Evolutionary conservation across 495 filamentous ascomycete species (phyloP), one percentile per base, ranked within the genome.

Genomic region (Penicillium coffeae): DNA sequence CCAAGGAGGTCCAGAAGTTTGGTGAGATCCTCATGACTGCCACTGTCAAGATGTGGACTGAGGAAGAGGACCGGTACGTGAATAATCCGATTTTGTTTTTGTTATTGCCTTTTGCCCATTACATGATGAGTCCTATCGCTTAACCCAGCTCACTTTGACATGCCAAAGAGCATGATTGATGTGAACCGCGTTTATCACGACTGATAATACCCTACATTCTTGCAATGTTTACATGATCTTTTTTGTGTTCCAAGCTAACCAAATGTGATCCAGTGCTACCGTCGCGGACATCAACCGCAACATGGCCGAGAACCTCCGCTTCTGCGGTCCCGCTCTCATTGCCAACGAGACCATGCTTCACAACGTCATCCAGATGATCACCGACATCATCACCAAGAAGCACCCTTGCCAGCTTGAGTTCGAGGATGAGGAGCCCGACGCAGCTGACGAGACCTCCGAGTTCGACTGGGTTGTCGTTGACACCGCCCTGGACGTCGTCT

Each of bases 101-200:
- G 32, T 38, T 52, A 57, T 38, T 51, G 47, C 37, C 38, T 42
- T 38, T 34, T 62, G 30, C 40, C 21, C 20, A 30, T 65, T 60
- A 56, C 66, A 90, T 92, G 90, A 97, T 95, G 89, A 95, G 51
- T 71, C 69, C 70, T 69, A 69, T 82, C 88, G 89, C 88, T 93
- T 89, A 86, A 91, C 92, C 90, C 90, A 96, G 90, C 90, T 96
- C 92, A 96, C 92, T 95, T 86, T 86, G 85, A 97, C 81, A 82
- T 87, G 74, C 74, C 59, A 69, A 77, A 78, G 72, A 62, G 72
- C 82, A 87, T 79, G 81, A 72, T 80, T 96, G 91, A 85, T 90
- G 90, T 78, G 82, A 93, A 95, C 73, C 51, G 73, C 89, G 88
- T 88, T 80, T 75, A 79, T 85, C 45, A 60, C 65, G 59, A 50